phyloP scores from a whole-genome alignment of 2,329 filamentous ascomycete genomes.

The Diaporthe vaccinii region DNA sequence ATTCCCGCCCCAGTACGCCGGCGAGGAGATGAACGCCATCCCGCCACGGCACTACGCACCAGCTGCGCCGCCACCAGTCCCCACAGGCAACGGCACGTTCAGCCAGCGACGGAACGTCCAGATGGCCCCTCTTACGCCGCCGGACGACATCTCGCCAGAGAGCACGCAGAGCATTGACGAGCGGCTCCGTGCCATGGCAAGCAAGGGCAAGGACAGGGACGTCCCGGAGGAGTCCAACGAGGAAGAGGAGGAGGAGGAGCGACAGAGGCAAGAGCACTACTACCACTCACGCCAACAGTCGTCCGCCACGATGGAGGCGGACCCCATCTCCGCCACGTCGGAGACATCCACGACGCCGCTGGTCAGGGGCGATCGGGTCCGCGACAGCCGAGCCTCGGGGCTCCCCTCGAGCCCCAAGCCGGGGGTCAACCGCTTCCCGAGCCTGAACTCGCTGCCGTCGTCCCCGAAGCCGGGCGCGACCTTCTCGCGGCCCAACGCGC shows the following conservation, averaged over 20 bases:
- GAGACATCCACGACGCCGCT: slow-evolving; percentile 65
- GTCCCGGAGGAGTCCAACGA: slow-evolving; percentile 35
- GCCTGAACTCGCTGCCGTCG: slow-evolving; percentile 63
- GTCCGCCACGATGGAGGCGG: slow-evolving; percentile 56
- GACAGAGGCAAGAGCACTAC: slow-evolving; percentile 35
- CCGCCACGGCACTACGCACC: slow-evolving; percentile 71
- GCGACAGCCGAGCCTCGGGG: slow-evolving; percentile 48
- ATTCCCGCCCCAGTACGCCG: slow-evolving; percentile 65
- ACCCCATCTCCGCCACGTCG: slow-evolving; percentile 66
- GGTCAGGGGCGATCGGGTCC: slow-evolving; percentile 47
- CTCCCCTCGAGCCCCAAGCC: slow-evolving; percentile 67
- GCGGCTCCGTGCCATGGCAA: slow-evolving; percentile 57
- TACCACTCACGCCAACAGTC: slow-evolving; percentile 55
- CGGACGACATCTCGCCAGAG: slow-evolving; percentile 58
- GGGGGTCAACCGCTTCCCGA: slow-evolving; percentile 52
- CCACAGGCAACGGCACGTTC: slow-evolving; percentile 59
- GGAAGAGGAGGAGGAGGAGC: slow-evolving; percentile 36
- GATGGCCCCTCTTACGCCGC: slow-evolving; percentile 60
- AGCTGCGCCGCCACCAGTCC: slow-evolving; percentile 68
- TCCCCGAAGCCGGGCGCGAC: slow-evolving; percentile 63
- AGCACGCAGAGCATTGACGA: slow-evolving; percentile 69
- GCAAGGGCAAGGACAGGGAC: slow-evolving; percentile 40
- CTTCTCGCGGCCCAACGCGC: slow-evolving; percentile 64
- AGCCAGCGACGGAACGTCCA: slow-evolving; percentile 47
- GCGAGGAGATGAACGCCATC: slow-evolving; percentile 70